Conservation (phyloP, 768 basidiomycete genomes). For the Leccinum olivaceopallidum region DNA sequence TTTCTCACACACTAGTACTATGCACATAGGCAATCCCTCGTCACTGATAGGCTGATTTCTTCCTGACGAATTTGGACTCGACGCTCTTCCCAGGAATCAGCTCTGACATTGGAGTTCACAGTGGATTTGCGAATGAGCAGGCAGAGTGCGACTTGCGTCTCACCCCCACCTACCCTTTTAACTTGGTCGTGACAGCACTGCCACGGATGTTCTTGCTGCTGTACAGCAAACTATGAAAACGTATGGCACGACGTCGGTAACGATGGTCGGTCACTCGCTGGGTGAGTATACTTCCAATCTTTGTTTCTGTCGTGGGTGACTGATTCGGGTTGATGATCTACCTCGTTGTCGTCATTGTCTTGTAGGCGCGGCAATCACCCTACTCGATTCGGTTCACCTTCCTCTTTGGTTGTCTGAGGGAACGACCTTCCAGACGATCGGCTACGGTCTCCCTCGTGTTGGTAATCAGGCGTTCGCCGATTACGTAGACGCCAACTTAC, state of each 20-base stretch:
- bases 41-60: slow-evolving; percentile 46
- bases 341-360: not conserved
- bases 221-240: slow-evolving; percentile 44
- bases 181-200: slow-evolving; percentile 34
- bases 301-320: no score
- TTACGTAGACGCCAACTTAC: slow-evolving; percentile 34
- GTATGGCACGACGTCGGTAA: slow-evolving; percentile 39
- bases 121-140: slow-evolving; percentile 48
- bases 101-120: slow-evolving; percentile 43
- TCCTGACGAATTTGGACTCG: slow-evolving; percentile 34
- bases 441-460: slow-evolving; percentile 26
- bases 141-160: slow-evolving; percentile 36
- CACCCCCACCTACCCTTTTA: not conserved
- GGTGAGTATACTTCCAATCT: slow-evolving; percentile 20
- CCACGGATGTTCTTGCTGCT: slow-evolving; percentile 43
- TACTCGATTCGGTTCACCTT: slow-evolving; percentile 9
- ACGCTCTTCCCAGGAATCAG: slow-evolving; percentile 51
- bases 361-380: slow-evolving; percentile 37
- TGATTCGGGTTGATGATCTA: not conserved
- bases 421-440: not conserved
- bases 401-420: not conserved
- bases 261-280: slow-evolving; percentile 46
- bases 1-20: no score
- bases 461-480: not conserved
- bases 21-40: no score